Evolutionary conservation across 768 basidiomycete genomes (phyloP), one percentile per base, ranked within the genome.

Genomic region (Peribolospora baueri): DNA sequence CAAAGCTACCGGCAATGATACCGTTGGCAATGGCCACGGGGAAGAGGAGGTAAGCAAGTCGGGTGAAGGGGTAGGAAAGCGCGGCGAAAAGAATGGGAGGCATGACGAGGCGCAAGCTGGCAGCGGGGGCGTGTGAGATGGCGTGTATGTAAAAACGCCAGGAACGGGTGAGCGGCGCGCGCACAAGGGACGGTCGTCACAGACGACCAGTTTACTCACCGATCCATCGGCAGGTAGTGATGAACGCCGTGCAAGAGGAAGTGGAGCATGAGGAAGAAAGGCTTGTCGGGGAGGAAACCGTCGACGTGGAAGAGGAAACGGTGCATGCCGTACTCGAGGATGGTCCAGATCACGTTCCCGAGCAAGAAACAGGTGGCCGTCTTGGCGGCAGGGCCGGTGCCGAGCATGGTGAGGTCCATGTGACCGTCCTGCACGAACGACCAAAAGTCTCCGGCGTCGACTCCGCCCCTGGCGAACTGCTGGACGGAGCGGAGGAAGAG

Each of bases 291-390:
- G 25, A 98, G 75, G 63, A 73, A 68, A 7, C 77, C 73, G 64
- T 98, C 93, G 61, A 98, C 70, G 68, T 98, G 93, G 78, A 98
- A 98, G 51, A 98, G 70, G 77, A 95, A 95, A 46, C 93, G 81
- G 68, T 98, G 93, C 63, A 98, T 70, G 9, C 73, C 70, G 66
- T 97, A 98, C 68, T 97, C 93, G 54, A 64, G 57, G 56, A 93
- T 66, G 0, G 93, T 97, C 91, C 91, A 98, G 55, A 91, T 72
- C 51, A 93, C 41, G 66, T 85, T 88, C 5, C 93, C 93, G 46
- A 78, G 52, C 57, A 86, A 66, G 73, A 90, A 95, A 68, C 79
- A 91, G 0, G 69, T 59, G 14, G 75, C 54, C 0, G 79, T 73
- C 61, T 81, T 77, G 7, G 68, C 59, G 49, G 56, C 3, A n/a